Conservation (phyloP, 495 filamentous ascomycete species). For the Amniculicola lignicola region DNA sequence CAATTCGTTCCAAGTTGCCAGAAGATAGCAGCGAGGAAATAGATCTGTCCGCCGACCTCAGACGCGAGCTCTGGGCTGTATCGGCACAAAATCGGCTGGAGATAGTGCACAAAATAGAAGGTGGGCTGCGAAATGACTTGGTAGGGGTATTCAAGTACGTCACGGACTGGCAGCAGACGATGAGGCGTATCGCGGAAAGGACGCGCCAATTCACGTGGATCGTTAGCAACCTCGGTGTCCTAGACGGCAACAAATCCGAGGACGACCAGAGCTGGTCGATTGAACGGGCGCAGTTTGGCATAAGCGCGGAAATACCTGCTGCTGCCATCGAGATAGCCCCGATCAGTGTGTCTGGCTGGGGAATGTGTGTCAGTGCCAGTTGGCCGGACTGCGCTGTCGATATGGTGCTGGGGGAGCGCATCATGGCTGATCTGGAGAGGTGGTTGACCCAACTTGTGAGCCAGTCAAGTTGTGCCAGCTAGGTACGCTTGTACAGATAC, state of each 20-base stretch:
- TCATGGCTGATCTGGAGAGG: conserved; percentile 18
- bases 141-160: conserved; percentile 16
- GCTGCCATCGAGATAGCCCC: conserved; percentile 15
- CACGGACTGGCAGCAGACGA: conserved; percentile 20
- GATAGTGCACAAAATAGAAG: conserved; percentile 15
- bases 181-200: conserved; percentile 15
- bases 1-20: too few relatives aligned
- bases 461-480: not conserved
- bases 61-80: conserved; percentile 17
- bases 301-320: conserved; percentile 18
- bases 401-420: conserved; percentile 11
- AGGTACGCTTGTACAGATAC: conserved; percentile 5
- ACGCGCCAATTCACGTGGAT: conserved; percentile 21
- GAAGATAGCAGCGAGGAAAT: too few relatives aligned
- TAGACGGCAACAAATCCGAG: conserved; percentile 7
- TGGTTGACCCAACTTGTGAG: conserved; percentile 16
- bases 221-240: conserved; percentile 14
- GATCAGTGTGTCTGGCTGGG: conserved; percentile 14
- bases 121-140: conserved; percentile 11
- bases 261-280: conserved; percentile 16
- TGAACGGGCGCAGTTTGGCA: conserved; percentile 7
- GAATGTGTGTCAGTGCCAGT: conserved; percentile 13
- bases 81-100: conserved; percentile 19
- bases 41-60: conserved; percentile 15
- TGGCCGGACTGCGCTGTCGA: conserved; percentile 19